Percentiles rank a stretch among this genome's conserved stretches.
Evolutionary conservation across 2,329 filamentous ascomycete species (phyloP).

Genomic region (Ceratocystis colombiana): DNA sequence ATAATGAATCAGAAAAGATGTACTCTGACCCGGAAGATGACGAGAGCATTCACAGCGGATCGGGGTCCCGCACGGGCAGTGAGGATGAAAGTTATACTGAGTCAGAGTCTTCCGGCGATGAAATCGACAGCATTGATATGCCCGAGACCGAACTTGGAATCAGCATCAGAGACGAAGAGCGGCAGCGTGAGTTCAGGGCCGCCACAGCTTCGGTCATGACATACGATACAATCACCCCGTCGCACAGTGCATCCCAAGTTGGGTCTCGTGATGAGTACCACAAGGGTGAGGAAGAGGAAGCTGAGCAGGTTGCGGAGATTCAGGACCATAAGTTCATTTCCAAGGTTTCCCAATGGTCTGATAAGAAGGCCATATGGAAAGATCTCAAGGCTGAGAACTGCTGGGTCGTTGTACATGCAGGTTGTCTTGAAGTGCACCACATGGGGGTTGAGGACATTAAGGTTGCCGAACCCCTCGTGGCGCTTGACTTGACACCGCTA

Average conservation of each 20-base stretch:
- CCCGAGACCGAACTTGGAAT: conserved; percentile 50
- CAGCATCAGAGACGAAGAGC: conserved; percentile 41
- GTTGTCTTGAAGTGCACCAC: conserved; percentile 48
- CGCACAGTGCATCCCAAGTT: conserved; percentile 71
- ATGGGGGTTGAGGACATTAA: conserved; percentile 34
- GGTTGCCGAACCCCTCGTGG: conserved; percentile 44
- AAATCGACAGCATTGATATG: conserved; percentile 50
- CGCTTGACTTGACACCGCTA: conserved; percentile 79
- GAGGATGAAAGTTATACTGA: conserved; percentile 16
- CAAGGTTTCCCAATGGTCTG: conserved; percentile 52
- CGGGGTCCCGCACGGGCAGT: conserved; percentile 30
- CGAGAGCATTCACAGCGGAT: conserved; percentile 17
- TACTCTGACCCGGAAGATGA: conserved; percentile 45
- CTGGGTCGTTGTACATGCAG: conserved; percentile 47
- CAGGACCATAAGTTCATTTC: conserved; percentile 42
- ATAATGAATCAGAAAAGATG: conserved; percentile 43
- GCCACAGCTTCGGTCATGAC: conserved; percentile 38
- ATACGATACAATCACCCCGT: conserved; percentile 59
- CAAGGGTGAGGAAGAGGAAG: conserved; percentile 11
- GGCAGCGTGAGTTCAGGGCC: conserved; percentile 27
- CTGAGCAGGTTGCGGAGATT: conserved; percentile 27
- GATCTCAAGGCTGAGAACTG: conserved; percentile 45
- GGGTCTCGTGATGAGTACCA: conserved; percentile 33
- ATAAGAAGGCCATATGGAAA: conserved; percentile 50
- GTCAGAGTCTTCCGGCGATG: conserved; percentile 41